A percentile compares a stretch with the other conserved stretches of the same genome.
These are phyloP conservation scores for Chlamydomonas sp. DNA, from an alignment of 139 green algal species.

Conservation along the genomic window DNA sequence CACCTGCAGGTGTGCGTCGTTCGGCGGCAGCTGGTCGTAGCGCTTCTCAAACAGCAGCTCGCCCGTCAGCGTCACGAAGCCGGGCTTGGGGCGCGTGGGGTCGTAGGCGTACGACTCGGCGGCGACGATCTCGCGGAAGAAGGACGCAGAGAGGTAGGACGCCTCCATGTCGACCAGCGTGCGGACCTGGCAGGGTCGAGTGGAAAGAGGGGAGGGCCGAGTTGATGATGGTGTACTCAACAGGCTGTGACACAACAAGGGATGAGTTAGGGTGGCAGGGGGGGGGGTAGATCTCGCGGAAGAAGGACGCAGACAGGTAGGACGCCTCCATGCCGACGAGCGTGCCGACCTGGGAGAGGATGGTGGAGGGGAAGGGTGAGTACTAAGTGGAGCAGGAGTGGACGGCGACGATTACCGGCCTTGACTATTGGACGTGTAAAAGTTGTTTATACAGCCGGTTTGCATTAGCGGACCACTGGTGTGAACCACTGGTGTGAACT, in stretches of 20 bases:
- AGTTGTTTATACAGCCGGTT: too few relatives aligned
- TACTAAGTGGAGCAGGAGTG: too few relatives aligned
- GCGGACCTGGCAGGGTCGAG: too few relatives aligned
- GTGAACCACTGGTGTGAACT: too few relatives aligned
- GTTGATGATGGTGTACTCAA: background rate
- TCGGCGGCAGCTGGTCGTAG: conserved; percentile 41
- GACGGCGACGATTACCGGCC: too few relatives aligned
- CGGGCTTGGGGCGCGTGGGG: conserved; percentile 38
- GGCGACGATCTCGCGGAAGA: conserved; percentile 80
- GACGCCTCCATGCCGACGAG: conserved; percentile 89
- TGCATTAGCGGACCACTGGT: too few relatives aligned
- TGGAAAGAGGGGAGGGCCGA: background rate
- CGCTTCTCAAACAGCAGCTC: conserved; percentile 24
- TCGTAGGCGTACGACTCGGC: conserved; percentile 56
- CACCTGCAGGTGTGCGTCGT: conserved; percentile 58
- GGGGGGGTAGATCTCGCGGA: conserved; percentile 70
- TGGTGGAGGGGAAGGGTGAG: too few relatives aligned
- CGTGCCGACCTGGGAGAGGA: conserved; percentile 34
- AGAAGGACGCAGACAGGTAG: conserved; percentile 85
- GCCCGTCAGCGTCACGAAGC: conserved; percentile 43
- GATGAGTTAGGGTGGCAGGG: too few relatives aligned
- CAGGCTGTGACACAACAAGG: conserved; percentile 5
- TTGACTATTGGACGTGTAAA: too few relatives aligned
- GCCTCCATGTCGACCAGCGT: conserved; percentile 91
- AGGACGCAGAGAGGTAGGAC: conserved; percentile 82